Evolutionary conservation across 2,329 filamentous ascomycete species (phyloP).

Genomic region (Aspergillus costaricaensis): DNA sequence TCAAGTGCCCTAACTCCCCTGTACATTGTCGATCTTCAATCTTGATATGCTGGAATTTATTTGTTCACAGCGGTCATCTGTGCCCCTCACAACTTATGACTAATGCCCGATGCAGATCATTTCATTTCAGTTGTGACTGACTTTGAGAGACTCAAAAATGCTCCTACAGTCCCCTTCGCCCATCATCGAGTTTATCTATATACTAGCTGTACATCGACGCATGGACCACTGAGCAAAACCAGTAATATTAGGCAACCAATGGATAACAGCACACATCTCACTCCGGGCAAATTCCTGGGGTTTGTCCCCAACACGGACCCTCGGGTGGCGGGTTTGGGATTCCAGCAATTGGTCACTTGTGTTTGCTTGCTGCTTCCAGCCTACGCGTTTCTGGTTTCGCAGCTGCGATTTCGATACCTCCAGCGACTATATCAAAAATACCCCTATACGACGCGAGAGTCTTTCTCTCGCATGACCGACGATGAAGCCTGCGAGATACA

Average conservation of each 20-base stretch:
- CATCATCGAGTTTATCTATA: neutral
- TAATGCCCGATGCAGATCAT: too few relatives aligned
- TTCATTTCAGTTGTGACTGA: too few relatives aligned
- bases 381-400: slow-evolving; percentile 31
- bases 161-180: neutral
- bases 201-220: neutral
- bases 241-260: neutral
- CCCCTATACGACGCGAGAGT: slow-evolving; percentile 48
- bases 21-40: too few relatives aligned
- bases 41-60: too few relatives aligned
- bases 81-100: neutral
- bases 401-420: slow-evolving; percentile 37
- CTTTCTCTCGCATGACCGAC: slow-evolving; percentile 56
- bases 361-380: slow-evolving; percentile 23
- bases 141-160: neutral
- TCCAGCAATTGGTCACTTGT: slow-evolving; percentile 27
- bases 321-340: slow-evolving; percentile 4
- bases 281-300: neutral
- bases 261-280: neutral
- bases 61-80: too few relatives aligned
- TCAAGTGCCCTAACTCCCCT: too few relatives aligned
- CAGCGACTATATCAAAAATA: slow-evolving; percentile 44
- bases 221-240: neutral
- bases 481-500: slow-evolving; percentile 56
- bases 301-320: neutral